These are phyloP conservation scores for Saccharomycopsis oosterbeekiorum DNA, from an alignment of 805 yeast species.

Conservation along the genomic window DNA sequence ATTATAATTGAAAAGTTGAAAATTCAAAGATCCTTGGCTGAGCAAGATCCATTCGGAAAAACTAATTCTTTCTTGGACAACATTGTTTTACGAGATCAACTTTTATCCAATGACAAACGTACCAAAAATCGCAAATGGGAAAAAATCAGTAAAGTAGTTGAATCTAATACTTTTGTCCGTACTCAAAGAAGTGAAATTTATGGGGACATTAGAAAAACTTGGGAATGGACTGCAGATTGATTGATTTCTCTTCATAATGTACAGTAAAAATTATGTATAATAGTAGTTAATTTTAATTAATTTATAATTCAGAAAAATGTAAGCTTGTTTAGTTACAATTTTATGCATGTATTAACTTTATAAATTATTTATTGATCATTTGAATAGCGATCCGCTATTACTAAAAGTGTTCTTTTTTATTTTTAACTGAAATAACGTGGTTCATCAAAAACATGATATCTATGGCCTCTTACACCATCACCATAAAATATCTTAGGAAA, in stretches of 20 bases:
- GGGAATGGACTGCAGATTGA: slow-evolving; percentile 68
- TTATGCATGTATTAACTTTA: background rate
- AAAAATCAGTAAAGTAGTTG: slow-evolving; percentile 44
- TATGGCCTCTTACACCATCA: slow-evolving; percentile 88
- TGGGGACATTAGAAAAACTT: slow-evolving; percentile 80
- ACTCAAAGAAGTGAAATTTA: slow-evolving; percentile 57
- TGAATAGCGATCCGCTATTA: background rate
- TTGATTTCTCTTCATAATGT: background rate
- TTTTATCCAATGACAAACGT: slow-evolving; percentile 35
- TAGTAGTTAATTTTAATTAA: background rate
- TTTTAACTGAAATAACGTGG: slow-evolving; percentile 58
- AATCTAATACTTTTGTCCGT: slow-evolving; percentile 56
- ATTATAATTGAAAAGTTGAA: slow-evolving; percentile 43
- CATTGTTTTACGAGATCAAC: slow-evolving; percentile 62
- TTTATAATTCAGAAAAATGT: too few species aligned
- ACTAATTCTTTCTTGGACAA: slow-evolving; percentile 47
- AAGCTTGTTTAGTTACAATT: too few species aligned
- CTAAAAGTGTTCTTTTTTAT: background rate
- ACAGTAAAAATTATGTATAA: background rate
- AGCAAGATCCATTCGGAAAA: slow-evolving; percentile 27
- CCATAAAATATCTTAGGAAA: slow-evolving; percentile 79
- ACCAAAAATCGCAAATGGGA: slow-evolving; percentile 48
- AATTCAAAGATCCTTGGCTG: slow-evolving; percentile 32
- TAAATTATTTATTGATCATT: background rate
- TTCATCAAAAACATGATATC: slow-evolving; percentile 89